Percentiles rank a stretch among this genome's conserved stretches.
phyloP scores from a whole-genome alignment of 495 filamentous ascomycete species.

The Penicillium soppii region DNA sequence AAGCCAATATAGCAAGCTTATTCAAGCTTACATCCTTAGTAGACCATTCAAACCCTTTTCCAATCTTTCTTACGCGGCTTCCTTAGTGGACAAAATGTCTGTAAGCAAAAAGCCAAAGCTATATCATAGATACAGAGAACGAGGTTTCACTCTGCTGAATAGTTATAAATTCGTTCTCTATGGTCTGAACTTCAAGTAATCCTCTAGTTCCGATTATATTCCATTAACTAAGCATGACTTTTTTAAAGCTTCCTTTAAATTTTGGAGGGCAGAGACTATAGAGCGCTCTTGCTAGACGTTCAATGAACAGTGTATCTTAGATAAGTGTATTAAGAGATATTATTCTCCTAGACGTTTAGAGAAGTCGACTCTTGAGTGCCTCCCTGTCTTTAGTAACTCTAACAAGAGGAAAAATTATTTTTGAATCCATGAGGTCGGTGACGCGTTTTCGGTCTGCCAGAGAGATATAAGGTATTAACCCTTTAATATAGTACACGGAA shows the following conservation, averaged over 20 bases:
- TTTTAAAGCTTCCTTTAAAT: conserved; percentile 1
- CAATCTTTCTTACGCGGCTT: neutral
- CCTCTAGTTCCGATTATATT: neutral
- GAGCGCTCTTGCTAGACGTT: neutral
- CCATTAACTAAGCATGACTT: neutral
- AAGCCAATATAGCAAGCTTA: neutral
- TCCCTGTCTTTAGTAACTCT: neutral
- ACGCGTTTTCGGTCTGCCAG: neutral
- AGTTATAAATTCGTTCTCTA: neutral
- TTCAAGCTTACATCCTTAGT: neutral
- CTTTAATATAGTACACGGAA: neutral
- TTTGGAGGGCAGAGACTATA: neutral
- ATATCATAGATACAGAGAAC: neutral
- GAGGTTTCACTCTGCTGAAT: neutral
- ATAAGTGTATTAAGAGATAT: conserved; percentile 6
- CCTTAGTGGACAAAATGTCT: neutral
- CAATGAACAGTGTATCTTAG: conserved; percentile 7
- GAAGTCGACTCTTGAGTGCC: neutral
- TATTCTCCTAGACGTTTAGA: conserved; percentile 1
- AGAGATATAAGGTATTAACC: neutral
- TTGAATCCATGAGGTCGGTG: neutral
- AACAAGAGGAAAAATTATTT: conserved; percentile 2
- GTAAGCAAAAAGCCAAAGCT: conserved; percentile 8
- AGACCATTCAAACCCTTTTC: neutral
- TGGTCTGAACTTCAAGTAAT: neutral